phyloP scores from a whole-genome alignment of 768 basidiomycete species.

The Mrakia hoshinonis region DNA sequence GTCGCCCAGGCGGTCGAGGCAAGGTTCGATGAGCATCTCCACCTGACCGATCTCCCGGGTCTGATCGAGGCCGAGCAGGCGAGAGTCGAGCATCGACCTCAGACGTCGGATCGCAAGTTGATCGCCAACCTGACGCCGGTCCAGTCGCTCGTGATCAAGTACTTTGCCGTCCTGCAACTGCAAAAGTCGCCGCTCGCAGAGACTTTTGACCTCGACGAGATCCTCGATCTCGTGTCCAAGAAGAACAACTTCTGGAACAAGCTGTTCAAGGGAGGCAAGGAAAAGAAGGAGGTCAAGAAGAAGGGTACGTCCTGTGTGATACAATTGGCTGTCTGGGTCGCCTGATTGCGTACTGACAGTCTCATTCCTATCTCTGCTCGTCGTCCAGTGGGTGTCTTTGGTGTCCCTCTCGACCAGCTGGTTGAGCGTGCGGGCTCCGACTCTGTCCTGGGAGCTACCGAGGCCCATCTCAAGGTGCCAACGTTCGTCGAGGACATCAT shows the following conservation, averaged over 20 bases:
- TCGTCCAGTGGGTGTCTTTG: constrained; percentile 64
- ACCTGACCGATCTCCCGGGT: constrained; percentile 87
- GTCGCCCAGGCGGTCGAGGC: constrained; percentile 6
- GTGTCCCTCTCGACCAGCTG: constrained; percentile 80
- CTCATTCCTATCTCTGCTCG: neutral
- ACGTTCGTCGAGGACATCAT: constrained; percentile 98
- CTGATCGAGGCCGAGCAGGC: constrained; percentile 86
- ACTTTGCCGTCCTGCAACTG: constrained; percentile 74
- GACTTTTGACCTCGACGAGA: constrained; percentile 74
- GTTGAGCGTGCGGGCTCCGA: constrained; percentile 95
- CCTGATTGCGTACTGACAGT: neutral
- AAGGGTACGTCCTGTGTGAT: constrained; percentile 49
- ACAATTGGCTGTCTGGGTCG: neutral
- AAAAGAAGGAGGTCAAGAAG: constrained; percentile 67
- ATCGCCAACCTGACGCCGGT: constrained; percentile 74
- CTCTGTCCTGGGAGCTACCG: constrained; percentile 80
- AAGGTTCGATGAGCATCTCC: constrained; percentile 66
- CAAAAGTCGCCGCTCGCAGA: constrained; percentile 69
- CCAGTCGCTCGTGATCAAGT: constrained; percentile 83
- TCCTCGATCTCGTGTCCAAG: constrained; percentile 89
- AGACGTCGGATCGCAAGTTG: constrained; percentile 59
- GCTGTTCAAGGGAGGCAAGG: constrained; percentile 67
- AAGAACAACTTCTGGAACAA: constrained; percentile 95
- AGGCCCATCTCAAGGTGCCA: constrained; percentile 74
- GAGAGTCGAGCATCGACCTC: constrained; percentile 71